A percentile compares a stretch with the other conserved stretches of the same genome.
phyloP scores from a whole-genome alignment of 495 filamentous ascomycete species.

The Parathielavia hyrcaniae region DNA sequence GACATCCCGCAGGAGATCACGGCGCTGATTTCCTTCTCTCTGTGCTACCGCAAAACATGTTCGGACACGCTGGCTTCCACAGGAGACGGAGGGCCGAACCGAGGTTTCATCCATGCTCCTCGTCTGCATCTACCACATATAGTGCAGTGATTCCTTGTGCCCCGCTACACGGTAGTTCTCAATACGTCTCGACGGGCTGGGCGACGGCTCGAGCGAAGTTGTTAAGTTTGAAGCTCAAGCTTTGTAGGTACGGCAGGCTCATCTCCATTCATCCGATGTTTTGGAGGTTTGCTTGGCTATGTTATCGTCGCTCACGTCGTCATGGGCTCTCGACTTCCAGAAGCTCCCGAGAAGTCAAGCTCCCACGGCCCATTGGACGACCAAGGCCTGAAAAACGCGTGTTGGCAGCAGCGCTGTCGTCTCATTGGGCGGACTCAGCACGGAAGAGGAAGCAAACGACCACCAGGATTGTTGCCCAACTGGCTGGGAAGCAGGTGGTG shows the following conservation, averaged over 20 bases:
- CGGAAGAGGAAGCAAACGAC: constrained; percentile 8
- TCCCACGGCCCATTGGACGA: neutral
- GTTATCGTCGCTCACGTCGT: too few relatives aligned
- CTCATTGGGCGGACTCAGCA: constrained; percentile 11
- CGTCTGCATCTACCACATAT: neutral
- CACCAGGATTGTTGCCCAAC: constrained; percentile 21
- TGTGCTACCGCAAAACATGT: too few relatives aligned
- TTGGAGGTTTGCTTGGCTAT: neutral
- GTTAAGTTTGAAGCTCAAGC: neutral
- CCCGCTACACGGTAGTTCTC: too few relatives aligned
- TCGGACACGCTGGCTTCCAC: neutral
- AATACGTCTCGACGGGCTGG: too few relatives aligned
- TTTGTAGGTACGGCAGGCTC: too few relatives aligned
- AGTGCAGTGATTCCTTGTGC: neutral
- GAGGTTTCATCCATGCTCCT: neutral
- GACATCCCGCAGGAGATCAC: neutral
- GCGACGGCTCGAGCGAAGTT: too few relatives aligned
- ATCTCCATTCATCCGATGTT: too few relatives aligned
- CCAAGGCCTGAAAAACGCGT: neutral
- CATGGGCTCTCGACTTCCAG: neutral
- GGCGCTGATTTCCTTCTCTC: too few relatives aligned
- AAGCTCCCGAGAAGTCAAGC: neutral
- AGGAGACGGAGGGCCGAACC: neutral
- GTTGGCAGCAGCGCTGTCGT: neutral
- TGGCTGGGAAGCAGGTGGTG: constrained; percentile 26